phyloP scores from a whole-genome alignment of 2,329 filamentous ascomycete genomes.

The Ophiostoma sp. region DNA sequence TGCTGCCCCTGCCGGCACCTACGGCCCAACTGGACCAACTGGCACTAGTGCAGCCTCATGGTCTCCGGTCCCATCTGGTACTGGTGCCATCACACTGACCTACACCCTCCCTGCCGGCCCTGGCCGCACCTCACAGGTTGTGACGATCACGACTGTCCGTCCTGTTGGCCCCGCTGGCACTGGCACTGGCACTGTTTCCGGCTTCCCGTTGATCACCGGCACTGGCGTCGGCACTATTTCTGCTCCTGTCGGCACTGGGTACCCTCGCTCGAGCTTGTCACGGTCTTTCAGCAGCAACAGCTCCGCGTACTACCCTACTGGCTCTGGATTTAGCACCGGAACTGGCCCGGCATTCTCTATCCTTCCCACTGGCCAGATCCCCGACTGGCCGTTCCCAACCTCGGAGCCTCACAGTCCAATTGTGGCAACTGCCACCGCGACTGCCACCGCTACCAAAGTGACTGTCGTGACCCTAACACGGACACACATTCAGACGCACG shows the following conservation, averaged over 20 bases:
- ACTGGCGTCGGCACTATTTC: background rate
- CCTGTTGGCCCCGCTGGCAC: constrained; percentile 5
- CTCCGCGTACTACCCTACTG: background rate
- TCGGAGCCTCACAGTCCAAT: background rate
- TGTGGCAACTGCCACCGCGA: background rate
- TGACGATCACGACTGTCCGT: constrained; percentile 22
- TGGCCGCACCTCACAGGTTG: constrained; percentile 14
- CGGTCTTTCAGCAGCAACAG: constrained; percentile 11
- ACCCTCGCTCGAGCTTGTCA: background rate
- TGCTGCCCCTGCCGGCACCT: constrained; percentile 13
- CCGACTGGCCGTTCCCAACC: background rate
- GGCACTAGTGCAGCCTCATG: constrained; percentile 18
- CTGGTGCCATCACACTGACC: constrained; percentile 26
- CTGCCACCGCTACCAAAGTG: background rate
- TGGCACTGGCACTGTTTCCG: background rate
- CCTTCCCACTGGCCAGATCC: background rate
- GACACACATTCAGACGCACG: background rate
- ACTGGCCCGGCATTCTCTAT: background rate
- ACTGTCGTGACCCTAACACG: background rate
- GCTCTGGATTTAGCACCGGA: background rate
- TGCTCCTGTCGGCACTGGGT: background rate
- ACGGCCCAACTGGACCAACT: constrained; percentile 12
- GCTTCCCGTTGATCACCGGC: background rate
- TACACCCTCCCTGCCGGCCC: constrained; percentile 26
- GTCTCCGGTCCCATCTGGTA: constrained; percentile 7